Evolutionary conservation across 495 filamentous ascomycete genomes (phyloP).

Genomic region (Hypoxylon cercidicola): DNA sequence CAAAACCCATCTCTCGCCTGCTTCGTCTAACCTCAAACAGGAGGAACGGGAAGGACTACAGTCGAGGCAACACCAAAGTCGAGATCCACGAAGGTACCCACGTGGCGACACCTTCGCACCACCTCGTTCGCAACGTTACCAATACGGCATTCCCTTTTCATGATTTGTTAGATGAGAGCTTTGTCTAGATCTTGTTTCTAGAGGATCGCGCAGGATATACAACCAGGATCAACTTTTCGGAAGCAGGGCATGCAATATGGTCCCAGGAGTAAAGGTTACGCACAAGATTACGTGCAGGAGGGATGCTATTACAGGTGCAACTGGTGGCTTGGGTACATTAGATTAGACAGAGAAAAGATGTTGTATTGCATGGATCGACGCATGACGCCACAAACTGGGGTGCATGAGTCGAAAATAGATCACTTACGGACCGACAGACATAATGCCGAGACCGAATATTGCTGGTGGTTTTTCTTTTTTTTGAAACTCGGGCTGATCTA

Average conservation of each 20-base stretch:
- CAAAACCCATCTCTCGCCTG: neutral
- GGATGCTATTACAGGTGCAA: neutral
- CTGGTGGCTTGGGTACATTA: constrained; percentile 5
- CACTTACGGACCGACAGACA: constrained; percentile 11
- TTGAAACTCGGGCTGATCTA: constrained; percentile 22
- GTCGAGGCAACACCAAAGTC: constrained; percentile 1
- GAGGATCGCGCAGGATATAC: neutral
- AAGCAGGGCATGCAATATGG: neutral
- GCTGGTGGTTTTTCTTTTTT: neutral
- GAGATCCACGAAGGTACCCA: constrained; percentile 4
- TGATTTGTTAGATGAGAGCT: neutral
- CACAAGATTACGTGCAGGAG: neutral
- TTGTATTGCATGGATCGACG: constrained; percentile 13
- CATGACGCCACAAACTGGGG: constrained; percentile 11
- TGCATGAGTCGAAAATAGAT: constrained; percentile 25
- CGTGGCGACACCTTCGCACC: constrained; percentile 6
- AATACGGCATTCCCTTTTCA: neutral
- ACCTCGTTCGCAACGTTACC: constrained; percentile 30
- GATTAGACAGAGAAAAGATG: constrained; percentile 3
- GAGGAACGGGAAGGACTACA: constrained; percentile 6
- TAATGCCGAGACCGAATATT: constrained; percentile 9
- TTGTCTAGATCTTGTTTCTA: neutral
- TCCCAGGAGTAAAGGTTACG: neutral
- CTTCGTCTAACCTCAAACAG: constrained; percentile 9
- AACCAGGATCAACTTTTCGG: neutral